Evolutionary conservation across 2,329 filamentous ascomycete genomes (phyloP).

Genomic region (Polychaeton citri): DNA sequence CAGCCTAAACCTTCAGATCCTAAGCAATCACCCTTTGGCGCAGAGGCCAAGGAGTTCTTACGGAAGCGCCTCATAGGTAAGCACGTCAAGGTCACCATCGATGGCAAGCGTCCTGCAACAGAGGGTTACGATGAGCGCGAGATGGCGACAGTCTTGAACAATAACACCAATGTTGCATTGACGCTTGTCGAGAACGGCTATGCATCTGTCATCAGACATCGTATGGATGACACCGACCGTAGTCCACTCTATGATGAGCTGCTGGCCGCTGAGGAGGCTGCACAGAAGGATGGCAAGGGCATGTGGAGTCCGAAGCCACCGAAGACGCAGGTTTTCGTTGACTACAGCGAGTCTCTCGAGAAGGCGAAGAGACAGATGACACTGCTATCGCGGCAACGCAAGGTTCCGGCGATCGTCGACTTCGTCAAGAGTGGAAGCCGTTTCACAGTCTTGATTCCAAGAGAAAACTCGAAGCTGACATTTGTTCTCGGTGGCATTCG

Average conservation of each 20-base stretch:
- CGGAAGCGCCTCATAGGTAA: conserved; percentile 92
- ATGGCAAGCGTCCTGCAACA: conserved; percentile 77
- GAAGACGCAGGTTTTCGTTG: conserved; percentile 67
- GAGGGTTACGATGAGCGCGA: conserved; percentile 92
- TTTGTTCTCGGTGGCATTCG: conserved; percentile 89
- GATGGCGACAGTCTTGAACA: conserved; percentile 73
- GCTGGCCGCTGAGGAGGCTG: conserved; percentile 62
- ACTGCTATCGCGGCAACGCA: conserved; percentile 78
- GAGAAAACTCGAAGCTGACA: conserved; percentile 87
- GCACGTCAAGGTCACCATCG: conserved; percentile 76
- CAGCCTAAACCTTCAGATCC: conserved; percentile 83
- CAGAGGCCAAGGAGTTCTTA: conserved; percentile 92
- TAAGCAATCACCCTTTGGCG: conserved; percentile 74
- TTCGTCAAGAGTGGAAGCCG: conserved; percentile 96
- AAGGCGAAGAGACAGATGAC: conserved; percentile 92
- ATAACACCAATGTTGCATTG: conserved; percentile 77
- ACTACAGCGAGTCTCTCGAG: conserved; percentile 84
- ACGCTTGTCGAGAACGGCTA: conserved; percentile 83
- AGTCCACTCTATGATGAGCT: conserved; percentile 90
- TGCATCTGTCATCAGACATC: conserved; percentile 85
- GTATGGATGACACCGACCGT: conserved; percentile 86
- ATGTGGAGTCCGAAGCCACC: conserved; percentile 90
- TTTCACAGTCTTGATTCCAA: conserved; percentile 82
- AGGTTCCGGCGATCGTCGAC: conserved; percentile 84
- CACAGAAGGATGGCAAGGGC: conserved; percentile 79